Conservation (phyloP, 129 eudicot genomes). For the Smallanthus sonchifolius region DNA sequence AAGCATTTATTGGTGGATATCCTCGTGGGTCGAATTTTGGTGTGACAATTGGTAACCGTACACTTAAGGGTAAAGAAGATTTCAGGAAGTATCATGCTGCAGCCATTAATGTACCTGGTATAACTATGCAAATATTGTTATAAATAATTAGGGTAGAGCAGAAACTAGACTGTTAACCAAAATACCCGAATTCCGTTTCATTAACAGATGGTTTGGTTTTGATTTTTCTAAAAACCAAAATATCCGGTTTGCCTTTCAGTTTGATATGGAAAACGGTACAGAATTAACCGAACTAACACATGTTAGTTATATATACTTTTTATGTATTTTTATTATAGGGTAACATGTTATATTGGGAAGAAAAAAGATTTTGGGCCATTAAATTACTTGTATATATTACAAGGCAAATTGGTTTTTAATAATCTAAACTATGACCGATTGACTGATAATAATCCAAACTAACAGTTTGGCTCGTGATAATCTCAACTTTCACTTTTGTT, state of each 20-base stretch:
- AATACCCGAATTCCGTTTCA: background rate
- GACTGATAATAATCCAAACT: no score
- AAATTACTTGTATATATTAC: no score
- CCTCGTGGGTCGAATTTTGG: slow-evolving; percentile 99
- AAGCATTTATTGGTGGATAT: slow-evolving; percentile 97
- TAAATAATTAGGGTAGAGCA: background rate
- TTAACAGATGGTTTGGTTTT: background rate
- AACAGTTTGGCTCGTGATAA: no score
- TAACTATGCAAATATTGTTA: background rate
- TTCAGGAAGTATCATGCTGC: slow-evolving; percentile 85
- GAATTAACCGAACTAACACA: background rate
- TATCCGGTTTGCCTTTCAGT: background rate
- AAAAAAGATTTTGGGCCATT: no score
- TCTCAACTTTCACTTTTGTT: no score
- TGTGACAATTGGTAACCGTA: slow-evolving; percentile 72
- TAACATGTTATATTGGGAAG: no score
- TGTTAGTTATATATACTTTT: no score
- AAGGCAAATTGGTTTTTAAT: no score
- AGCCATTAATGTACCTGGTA: slow-evolving; percentile 96
- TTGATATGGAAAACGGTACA: no score
- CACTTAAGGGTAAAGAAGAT: slow-evolving; percentile 88
- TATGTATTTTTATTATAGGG: no score
- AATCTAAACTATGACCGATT: no score
- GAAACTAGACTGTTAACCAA: background rate
- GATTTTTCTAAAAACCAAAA: background rate